phyloP scores from a whole-genome alignment of 2,329 filamentous ascomycete species.

The Xylaria sp. region DNA sequence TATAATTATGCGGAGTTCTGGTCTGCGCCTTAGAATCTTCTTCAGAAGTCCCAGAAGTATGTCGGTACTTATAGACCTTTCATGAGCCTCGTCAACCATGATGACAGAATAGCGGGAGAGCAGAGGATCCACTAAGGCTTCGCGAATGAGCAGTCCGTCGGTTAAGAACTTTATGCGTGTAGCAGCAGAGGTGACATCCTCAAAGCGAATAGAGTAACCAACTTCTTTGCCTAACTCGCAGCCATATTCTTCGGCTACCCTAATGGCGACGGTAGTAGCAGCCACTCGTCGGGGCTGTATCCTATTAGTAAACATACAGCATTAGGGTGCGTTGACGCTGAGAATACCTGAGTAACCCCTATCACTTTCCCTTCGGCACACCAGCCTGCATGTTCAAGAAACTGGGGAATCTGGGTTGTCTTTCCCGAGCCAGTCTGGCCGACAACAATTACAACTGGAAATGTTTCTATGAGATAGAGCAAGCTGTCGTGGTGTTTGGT shows the following conservation, averaged over 20 bases:
- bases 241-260: constrained; percentile 89
- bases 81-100: constrained; percentile 98
- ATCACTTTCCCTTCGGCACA: constrained; percentile 84
- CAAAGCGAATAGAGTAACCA: constrained; percentile 91
- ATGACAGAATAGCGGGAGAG: constrained; percentile 92
- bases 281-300: constrained; percentile 85
- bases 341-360: constrained; percentile 85
- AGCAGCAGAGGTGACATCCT: constrained; percentile 86
- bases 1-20: constrained; percentile 87
- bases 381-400: constrained; percentile 89
- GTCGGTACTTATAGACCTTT: constrained; percentile 92
- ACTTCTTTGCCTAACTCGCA: constrained; percentile 90
- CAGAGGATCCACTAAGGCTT: constrained; percentile 92
- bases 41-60: constrained; percentile 89
- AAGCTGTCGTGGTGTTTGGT: constrained; percentile 82
- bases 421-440: constrained; percentile 96
- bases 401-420: constrained; percentile 95
- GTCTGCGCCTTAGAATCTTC: constrained; percentile 83
- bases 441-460: constrained; percentile 86
- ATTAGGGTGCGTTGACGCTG: neutral
- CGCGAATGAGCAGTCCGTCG: constrained; percentile 88
- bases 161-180: constrained; percentile 96
- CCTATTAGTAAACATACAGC: constrained; percentile 30
- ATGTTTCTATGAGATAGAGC: constrained; percentile 86
- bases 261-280: constrained; percentile 86